These are phyloP conservation scores for Penicillium diatomitis DNA, from an alignment of 495 filamentous ascomycete genomes.

Conservation along the genomic window DNA sequence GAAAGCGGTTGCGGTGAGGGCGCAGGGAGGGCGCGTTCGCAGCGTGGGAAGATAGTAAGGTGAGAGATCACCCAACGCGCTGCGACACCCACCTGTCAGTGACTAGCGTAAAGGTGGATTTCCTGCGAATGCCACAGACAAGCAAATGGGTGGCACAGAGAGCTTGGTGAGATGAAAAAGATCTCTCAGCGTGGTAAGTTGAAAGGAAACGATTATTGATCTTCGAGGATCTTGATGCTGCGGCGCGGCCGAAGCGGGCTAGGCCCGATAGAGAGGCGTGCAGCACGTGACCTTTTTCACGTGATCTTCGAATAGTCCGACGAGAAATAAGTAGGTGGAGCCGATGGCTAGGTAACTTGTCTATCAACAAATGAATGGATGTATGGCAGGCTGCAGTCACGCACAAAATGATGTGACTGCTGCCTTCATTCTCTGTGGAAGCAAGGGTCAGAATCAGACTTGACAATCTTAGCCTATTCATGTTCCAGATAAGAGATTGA, in stretches of 20 bases:
- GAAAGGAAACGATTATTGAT: conserved; percentile 15
- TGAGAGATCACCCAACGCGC: conserved; percentile 19
- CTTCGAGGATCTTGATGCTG: conserved; percentile 21
- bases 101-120: conserved; percentile 4
- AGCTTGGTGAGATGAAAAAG: conserved; percentile 13
- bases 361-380: no score
- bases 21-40: conserved; percentile 26
- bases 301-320: background rate
- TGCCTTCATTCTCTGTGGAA: no score
- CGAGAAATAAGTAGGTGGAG: background rate
- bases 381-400: no score
- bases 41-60: conserved; percentile 6
- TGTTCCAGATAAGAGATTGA: no score
- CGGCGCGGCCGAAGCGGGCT: conserved; percentile 9
- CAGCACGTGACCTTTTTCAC: conserved; percentile 3
- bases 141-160: conserved; percentile 5
- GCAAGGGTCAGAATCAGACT: no score
- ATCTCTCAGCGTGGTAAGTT: conserved; percentile 16
- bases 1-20: conserved; percentile 9
- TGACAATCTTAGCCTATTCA: no score
- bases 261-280: conserved; percentile 4
- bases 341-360: no score
- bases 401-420: no score
- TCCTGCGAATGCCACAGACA: conserved; percentile 8
- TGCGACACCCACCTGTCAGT: conserved; percentile 16